Base-by-base conservation (phyloP, 805 yeast genomes). In the Candida vaughaniae region DNA sequence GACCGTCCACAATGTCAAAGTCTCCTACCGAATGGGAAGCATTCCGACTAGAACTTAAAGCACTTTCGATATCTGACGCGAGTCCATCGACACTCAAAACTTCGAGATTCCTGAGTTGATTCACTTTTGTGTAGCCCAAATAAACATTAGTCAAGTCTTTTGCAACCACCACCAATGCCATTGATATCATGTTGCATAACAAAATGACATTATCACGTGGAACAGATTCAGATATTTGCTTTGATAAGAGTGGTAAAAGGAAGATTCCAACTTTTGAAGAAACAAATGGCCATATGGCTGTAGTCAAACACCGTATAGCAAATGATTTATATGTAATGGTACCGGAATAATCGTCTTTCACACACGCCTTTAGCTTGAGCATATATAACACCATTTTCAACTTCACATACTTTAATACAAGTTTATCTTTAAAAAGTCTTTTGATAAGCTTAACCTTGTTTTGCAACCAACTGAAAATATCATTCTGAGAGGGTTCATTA, bases 241-340 rank as follows among this genome's bases (percentile, higher is more conserved):
- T 25, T 16, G 26, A 32, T 4, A 20, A n/a, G 2, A 31, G 29
- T 10, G 8, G 4, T 16, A 14, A 32, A 5, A 66, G 37, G 5
- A 56, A 22, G 14, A 32, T 32, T 1, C 73, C 72, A 3, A 64
- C 20, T 33, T 61, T 60, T 0, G 69, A 55, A 6, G 67, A 56
- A 9, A 58, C 25, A 36, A 55, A 62, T 10, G 73, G 73, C 73
- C 73, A 67, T 26, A 59, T 12, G n/a, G 62, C 17, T 2, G 72
- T 62, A 9, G 71, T 56, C 11, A 64, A 35, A 7, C 53, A 45
- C 23, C 60, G 40, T 10, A 64, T 43, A 1, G 62, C 46, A 4
- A 47, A 38, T 15, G 66, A 62, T 16, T 47, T 49, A 16, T 37
- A 29, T 2, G 53, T 35, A 6, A 62, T 45, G 3, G 56, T 35